Conservation (phyloP, 176 grass and related monocot species). For the Alloteropsis semialata region DNA sequence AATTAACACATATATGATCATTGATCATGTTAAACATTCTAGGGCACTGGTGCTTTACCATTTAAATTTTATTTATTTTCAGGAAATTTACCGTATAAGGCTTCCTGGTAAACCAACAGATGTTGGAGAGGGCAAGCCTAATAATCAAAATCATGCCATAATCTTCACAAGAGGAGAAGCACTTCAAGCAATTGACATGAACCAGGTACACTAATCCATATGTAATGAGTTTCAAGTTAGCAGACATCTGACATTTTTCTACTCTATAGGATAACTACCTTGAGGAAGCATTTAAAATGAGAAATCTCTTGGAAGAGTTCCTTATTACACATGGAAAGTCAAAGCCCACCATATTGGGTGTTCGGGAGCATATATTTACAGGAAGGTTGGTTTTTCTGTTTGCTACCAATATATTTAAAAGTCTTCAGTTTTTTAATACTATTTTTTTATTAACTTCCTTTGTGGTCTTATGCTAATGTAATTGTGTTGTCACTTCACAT, state of each 20-base stretch:
- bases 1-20: too few species aligned
- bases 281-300: conserved; percentile 88
- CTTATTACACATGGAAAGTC: conserved; percentile 36
- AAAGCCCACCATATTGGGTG: conserved; percentile 71
- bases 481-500: conserved; percentile 21
- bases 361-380: conserved; percentile 78
- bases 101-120: conserved; percentile 78
- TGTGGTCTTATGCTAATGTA: conserved; percentile 8
- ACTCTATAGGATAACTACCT: conserved; percentile 68
- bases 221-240: not conserved
- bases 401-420: conserved; percentile 8
- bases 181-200: conserved; percentile 85
- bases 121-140: conserved; percentile 74
- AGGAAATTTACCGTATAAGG: conserved; percentile 81
- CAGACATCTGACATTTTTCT: conserved; percentile 32
- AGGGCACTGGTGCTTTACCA: not conserved
- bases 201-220: conserved; percentile 48
- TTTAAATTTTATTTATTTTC: conserved; percentile 16
- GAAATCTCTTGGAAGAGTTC: conserved; percentile 75
- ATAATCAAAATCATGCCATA: conserved; percentile 88
- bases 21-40: not conserved
- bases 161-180: conserved; percentile 82
- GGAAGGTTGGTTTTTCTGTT: conserved; percentile 55
- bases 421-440: not conserved
- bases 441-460: not conserved